These are phyloP conservation scores for Omphalotus olearius DNA, from an alignment of 1,284 basidiomycete genomes.

Conservation along the genomic window DNA sequence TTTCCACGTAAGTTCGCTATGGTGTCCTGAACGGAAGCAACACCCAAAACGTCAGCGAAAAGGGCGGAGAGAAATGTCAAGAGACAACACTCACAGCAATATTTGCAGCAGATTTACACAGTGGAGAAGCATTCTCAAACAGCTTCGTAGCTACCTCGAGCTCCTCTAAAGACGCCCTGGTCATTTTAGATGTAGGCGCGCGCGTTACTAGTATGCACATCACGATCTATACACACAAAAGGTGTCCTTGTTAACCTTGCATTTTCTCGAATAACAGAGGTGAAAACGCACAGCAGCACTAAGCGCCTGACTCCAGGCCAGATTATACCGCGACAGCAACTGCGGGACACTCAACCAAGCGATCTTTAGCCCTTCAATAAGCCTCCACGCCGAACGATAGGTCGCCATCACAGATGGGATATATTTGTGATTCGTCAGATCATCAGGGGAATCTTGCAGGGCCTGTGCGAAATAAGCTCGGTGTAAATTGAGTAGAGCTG, in stretches of 20 bases:
- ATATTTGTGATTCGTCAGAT: constrained; percentile 57
- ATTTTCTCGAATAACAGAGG: not conserved
- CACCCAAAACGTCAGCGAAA: constrained; percentile 10
- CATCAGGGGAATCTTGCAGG: constrained; percentile 50
- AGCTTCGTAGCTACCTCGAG: constrained; percentile 45
- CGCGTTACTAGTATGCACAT: constrained; percentile 62
- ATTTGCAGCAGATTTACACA: constrained; percentile 43
- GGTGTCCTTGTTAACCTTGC: not conserved
- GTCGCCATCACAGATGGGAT: constrained; percentile 65
- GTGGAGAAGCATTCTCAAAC: constrained; percentile 47
- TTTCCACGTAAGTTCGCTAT: constrained; percentile 47
- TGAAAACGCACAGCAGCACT: constrained; percentile 53
- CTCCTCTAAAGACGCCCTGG: constrained; percentile 51
- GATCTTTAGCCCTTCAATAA: constrained; percentile 45
- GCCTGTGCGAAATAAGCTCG: constrained; percentile 65
- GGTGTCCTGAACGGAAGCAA: constrained; percentile 35
- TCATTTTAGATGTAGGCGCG: constrained; percentile 53
- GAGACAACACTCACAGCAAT: constrained; percentile 38
- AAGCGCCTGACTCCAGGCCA: constrained; percentile 58
- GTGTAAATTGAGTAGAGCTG: constrained; percentile 65
- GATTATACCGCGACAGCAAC: constrained; percentile 39
- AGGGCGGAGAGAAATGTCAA: not conserved
- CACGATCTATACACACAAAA: constrained; percentile 44
- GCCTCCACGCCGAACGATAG: constrained; percentile 65
- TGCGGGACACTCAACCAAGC: constrained; percentile 36